These are phyloP conservation scores for Wickerhamomyces hampshirensis DNA, from an alignment of 805 yeast genomes.

Conservation along the genomic window DNA sequence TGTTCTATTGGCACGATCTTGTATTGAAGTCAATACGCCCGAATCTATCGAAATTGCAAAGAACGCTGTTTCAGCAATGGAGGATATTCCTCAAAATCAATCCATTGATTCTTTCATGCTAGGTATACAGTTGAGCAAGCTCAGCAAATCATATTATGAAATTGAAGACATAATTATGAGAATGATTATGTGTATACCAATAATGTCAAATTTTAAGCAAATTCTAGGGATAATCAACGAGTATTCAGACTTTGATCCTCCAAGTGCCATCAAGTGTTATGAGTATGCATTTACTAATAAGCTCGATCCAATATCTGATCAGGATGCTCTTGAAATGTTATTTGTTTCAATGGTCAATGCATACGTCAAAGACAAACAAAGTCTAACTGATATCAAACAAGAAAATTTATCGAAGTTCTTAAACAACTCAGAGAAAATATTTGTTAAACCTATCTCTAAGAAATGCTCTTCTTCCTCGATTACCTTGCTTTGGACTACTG, in stretches of 20 bases:
- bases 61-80: constrained; percentile 21
- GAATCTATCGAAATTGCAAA: constrained; percentile 20
- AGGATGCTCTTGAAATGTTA: constrained; percentile 17
- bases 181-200: constrained; percentile 29
- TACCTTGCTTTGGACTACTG: constrained; percentile 36
- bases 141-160: constrained; percentile 8
- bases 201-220: constrained; percentile 18
- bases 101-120: constrained; percentile 29
- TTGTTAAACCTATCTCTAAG: constrained; percentile 24
- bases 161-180: constrained; percentile 31
- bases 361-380: constrained; percentile 22
- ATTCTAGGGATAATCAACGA: constrained; percentile 26
- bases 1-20: constrained; percentile 24
- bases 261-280: constrained; percentile 28
- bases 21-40: constrained; percentile 20
- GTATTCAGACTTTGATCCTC: constrained; percentile 21
- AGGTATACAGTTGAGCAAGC: constrained; percentile 21
- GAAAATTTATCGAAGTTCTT: constrained; percentile 23
- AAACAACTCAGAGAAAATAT: constrained; percentile 24
- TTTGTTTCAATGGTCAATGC: constrained; percentile 27
- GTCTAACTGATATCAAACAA: constrained; percentile 19
- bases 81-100: constrained; percentile 21
- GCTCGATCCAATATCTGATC: constrained; percentile 23
- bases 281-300: constrained; percentile 32
- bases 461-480: constrained; percentile 29